Evolutionary conservation across 169 alveolate genomes (phyloP).

Genomic region (Eimeria necatrix): DNA sequence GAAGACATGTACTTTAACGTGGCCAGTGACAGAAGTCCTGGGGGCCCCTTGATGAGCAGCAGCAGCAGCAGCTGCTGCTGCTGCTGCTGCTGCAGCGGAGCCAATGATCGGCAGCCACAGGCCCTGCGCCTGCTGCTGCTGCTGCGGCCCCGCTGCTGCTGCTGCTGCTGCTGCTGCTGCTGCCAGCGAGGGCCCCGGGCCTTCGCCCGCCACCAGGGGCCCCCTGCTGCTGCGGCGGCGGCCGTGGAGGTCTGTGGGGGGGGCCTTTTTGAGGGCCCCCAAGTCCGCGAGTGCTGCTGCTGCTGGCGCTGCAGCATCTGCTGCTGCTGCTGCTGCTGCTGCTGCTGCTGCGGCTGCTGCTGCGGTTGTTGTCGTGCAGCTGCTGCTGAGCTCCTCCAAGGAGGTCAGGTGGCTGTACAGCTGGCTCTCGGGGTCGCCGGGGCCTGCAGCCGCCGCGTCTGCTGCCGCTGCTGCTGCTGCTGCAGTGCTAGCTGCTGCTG

Average conservation of each 20-base stretch:
- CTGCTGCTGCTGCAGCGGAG: not conserved
- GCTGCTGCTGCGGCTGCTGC: slow-evolving; percentile 18
- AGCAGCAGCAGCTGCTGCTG: slow-evolving; percentile 55
- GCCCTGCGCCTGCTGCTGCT: not conserved
- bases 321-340: slow-evolving; percentile 29
- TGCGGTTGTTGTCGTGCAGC: not conserved
- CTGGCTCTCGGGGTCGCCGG: not conserved
- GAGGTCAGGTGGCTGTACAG: slow-evolving; percentile 1
- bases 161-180: slow-evolving; percentile 29
- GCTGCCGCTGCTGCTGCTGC: not conserved
- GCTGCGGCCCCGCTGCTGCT: slow-evolving; percentile 6
- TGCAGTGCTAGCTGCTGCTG: slow-evolving; percentile 2
- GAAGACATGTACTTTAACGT: slow-evolving; percentile 38
- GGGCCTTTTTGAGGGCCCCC: not conserved
- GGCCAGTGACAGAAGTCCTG: not conserved
- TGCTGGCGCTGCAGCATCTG: not conserved
- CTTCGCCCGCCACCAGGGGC: no score
- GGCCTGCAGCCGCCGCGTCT: not conserved
- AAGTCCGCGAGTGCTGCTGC: not conserved
- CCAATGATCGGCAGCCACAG: slow-evolving; percentile 45
- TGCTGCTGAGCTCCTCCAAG: slow-evolving; percentile 38
- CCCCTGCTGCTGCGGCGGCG: no score
- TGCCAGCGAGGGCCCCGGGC: not conserved
- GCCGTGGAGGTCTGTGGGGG: no score
- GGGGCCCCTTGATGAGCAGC: not conserved